These are phyloP conservation scores for Cystofilobasidium capitatum DNA, from an alignment of 768 basidiomycete genomes.

Conservation along the genomic window DNA sequence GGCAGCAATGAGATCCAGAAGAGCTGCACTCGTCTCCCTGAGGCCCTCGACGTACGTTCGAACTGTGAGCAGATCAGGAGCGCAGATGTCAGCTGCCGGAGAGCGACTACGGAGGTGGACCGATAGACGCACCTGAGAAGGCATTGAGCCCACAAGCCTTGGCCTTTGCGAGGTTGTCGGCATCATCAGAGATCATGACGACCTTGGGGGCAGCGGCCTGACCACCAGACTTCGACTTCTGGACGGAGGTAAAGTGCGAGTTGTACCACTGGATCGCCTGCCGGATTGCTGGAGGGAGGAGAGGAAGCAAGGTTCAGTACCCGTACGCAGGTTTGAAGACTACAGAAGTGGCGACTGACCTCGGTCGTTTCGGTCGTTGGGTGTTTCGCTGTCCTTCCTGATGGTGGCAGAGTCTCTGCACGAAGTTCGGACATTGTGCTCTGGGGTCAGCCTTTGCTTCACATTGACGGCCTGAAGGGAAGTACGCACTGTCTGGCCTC, in stretches of 20 bases:
- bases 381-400: conserved; percentile 54
- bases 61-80: conserved; percentile 43
- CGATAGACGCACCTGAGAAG: conserved; percentile 49
- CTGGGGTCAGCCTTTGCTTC: background rate
- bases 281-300: conserved; percentile 59
- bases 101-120: background rate
- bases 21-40: conserved; percentile 47
- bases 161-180: conserved; percentile 68
- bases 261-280: conserved; percentile 81
- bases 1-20: conserved; percentile 71
- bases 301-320: conserved; percentile 5
- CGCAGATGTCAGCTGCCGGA: background rate
- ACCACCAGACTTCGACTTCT: conserved; percentile 39
- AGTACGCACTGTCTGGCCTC: conserved; percentile 48
- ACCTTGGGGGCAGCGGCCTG: conserved; percentile 47
- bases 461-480: background rate
- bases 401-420: conserved; percentile 25
- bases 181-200: conserved; percentile 82
- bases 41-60: conserved; percentile 71
- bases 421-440: too few species aligned
- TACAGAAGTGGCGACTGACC: conserved; percentile 45
- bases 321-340: background rate
- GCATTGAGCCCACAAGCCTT: conserved; percentile 53
- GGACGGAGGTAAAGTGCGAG: conserved; percentile 51
- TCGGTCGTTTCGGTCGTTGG: conserved; percentile 92